These are phyloP conservation scores for Verticillium tricorpus DNA, from an alignment of 2,329 filamentous ascomycete species.

Conservation along the genomic window DNA sequence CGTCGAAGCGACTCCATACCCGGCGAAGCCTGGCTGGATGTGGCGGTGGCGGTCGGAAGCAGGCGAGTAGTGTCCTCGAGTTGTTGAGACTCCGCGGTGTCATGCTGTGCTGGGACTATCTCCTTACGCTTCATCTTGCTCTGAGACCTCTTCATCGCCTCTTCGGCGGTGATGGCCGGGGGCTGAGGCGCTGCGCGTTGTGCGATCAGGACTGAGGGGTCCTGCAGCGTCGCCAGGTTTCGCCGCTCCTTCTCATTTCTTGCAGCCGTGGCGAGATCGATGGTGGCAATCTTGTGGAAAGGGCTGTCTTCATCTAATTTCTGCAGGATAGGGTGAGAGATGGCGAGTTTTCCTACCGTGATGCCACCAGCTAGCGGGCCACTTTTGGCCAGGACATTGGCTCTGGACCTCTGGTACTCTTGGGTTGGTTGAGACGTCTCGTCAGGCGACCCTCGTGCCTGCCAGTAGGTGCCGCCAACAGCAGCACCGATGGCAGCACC, in stretches of 20 bases:
- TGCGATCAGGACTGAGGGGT: constrained; percentile 26
- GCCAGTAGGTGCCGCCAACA: constrained; percentile 32
- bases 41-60: constrained; percentile 28
- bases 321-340: constrained; percentile 46
- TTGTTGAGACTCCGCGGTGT: not conserved
- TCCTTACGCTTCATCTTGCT: constrained; percentile 32
- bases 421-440: not conserved
- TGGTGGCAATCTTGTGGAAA: constrained; percentile 39
- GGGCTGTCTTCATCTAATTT: constrained; percentile 30
- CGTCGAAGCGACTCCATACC: constrained; percentile 44
- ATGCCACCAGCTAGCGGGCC: constrained; percentile 16
- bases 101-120: constrained; percentile 15
- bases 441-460: constrained; percentile 22
- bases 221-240: constrained; percentile 22
- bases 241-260: constrained; percentile 40
- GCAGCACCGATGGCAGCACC: constrained; percentile 29
- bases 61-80: constrained; percentile 14
- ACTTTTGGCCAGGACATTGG: constrained; percentile 20
- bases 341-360: constrained; percentile 33
- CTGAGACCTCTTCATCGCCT: constrained; percentile 26
- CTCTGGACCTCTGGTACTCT: constrained; percentile 17
- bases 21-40: constrained; percentile 47
- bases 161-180: constrained; percentile 26
- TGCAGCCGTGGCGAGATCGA: constrained; percentile 46
- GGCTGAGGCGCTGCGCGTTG: constrained; percentile 31